Percentiles rank a stretch among this genome's conserved stretches.
Conservation (phyloP, 768 basidiomycete species). For the Leccinum boreale region DNA sequence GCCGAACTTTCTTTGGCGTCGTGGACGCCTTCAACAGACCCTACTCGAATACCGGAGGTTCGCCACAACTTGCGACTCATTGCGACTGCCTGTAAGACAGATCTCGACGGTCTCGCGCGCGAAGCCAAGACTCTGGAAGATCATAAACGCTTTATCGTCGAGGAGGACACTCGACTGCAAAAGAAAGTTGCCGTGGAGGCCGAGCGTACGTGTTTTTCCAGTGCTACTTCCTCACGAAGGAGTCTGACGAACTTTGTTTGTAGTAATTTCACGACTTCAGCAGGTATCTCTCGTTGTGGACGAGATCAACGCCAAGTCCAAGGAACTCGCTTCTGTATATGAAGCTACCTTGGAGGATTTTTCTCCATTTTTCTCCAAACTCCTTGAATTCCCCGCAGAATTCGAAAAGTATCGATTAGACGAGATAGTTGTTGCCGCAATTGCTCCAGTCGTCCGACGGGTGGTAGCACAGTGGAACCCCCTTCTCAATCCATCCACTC, state of each 20-base stretch:
- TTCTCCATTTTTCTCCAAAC: conserved; percentile 64
- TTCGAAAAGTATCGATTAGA: conserved; percentile 80
- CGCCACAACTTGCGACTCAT: conserved; percentile 93
- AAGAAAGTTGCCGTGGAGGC: conserved; percentile 76
- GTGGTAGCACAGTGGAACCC: conserved; percentile 81
- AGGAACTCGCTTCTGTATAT: conserved; percentile 60
- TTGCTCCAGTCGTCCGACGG: conserved; percentile 74
- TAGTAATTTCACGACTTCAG: conserved; percentile 78
- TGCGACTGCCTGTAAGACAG: conserved; percentile 73
- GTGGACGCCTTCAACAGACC: conserved; percentile 87
- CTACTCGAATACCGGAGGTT: conserved; percentile 92
- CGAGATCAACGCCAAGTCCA: conserved; percentile 63
- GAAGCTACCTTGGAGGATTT: conserved; percentile 75
- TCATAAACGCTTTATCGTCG: conserved; percentile 64
- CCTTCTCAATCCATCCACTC: conserved; percentile 65
- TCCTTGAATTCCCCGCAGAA: conserved; percentile 72
- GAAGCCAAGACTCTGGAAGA: conserved; percentile 86
- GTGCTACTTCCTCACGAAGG: neutral
- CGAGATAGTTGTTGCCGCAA: conserved; percentile 90
- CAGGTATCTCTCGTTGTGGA: conserved; percentile 72
- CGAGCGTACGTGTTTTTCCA: conserved; percentile 48
- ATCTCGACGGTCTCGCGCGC: conserved; percentile 83
- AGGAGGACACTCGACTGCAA: conserved; percentile 68
- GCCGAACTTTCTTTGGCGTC: conserved; percentile 70
- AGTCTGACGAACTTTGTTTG: conserved; percentile 1